Evolutionary conservation across 225 moss, liverwort and hornwort species (phyloP).

Genomic region (Thuidium tamariscinum): DNA sequence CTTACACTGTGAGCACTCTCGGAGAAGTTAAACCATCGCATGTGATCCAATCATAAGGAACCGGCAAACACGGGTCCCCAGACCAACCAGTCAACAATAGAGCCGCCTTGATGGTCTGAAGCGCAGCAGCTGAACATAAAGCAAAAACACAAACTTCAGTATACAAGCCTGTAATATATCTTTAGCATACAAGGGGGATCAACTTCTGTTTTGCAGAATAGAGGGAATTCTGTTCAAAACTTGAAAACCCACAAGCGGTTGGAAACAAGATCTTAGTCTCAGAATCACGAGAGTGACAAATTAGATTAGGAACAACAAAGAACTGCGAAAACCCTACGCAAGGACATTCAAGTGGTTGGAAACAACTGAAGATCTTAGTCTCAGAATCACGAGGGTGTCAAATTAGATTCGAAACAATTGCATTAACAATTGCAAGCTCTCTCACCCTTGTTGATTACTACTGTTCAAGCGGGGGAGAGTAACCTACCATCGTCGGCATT

Average conservation of each 20-base stretch:
- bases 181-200: background rate
- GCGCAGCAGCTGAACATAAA: constrained; percentile 9
- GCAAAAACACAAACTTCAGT: background rate
- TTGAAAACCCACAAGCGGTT: background rate
- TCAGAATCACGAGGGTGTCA: background rate
- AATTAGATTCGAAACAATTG: background rate
- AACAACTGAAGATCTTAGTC: background rate
- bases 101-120: background rate
- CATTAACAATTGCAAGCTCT: background rate
- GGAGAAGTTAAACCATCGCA: background rate
- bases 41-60: constrained; percentile 13
- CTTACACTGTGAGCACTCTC: constrained; percentile 17
- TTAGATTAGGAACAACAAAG: background rate
- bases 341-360: too few relatives aligned
- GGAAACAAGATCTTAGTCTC: background rate
- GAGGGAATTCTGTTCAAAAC: background rate
- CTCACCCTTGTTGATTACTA: background rate
- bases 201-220: background rate
- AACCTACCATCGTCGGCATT: background rate
- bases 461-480: background rate
- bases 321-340: too few relatives aligned
- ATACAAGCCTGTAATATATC: too few relatives aligned
- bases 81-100: constrained; percentile 5
- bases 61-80: constrained; percentile 31
- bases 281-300: background rate